Conservation (phyloP, 768 basidiomycete species). For the Cyclocybe aegerita region DNA sequence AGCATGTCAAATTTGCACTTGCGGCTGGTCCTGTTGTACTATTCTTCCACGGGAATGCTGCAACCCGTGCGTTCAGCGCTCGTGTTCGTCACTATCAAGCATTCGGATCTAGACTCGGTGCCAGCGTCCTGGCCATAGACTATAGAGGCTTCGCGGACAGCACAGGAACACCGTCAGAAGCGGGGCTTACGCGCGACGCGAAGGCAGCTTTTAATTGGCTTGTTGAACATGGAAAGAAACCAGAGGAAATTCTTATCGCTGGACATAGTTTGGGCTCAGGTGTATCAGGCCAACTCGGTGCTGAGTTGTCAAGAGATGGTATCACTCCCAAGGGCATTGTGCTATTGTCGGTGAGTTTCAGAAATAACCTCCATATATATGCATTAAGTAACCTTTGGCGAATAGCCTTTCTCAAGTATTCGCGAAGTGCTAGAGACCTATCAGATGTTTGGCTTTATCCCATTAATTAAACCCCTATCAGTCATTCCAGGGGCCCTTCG, state of each 20-base stretch:
- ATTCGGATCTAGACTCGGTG: conserved; percentile 61
- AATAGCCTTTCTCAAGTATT: conserved; percentile 61
- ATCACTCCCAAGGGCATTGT: conserved; percentile 45
- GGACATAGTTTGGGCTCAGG: conserved; percentile 93
- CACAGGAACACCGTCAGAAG: conserved; percentile 72
- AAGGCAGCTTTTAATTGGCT: conserved; percentile 83
- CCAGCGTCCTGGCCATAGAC: conserved; percentile 84
- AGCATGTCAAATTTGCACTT: conserved; percentile 55
- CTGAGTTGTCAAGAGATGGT: conserved; percentile 43
- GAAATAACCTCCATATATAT: background rate
- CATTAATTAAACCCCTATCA: conserved; percentile 70
- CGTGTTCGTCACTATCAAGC: conserved; percentile 71
- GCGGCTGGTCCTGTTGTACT: conserved; percentile 69
- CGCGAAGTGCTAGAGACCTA: conserved; percentile 68
- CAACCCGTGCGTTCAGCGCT: conserved; percentile 63
- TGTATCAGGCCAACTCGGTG: conserved; percentile 56
- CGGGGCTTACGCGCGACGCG: conserved; percentile 72
- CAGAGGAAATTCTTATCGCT: conserved; percentile 65
- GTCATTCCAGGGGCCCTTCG: conserved; percentile 63
- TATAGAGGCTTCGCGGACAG: conserved; percentile 95
- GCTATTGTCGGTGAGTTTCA: conserved; percentile 39
- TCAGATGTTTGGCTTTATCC: conserved; percentile 61
- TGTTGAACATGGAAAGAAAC: conserved; percentile 50
- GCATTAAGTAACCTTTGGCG: background rate
- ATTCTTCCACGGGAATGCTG: conserved; percentile 93